Evolutionary conservation across 495 filamentous ascomycete species (phyloP), one percentile per base, ranked within the genome.

Genomic region (Aspergillus steynii): DNA sequence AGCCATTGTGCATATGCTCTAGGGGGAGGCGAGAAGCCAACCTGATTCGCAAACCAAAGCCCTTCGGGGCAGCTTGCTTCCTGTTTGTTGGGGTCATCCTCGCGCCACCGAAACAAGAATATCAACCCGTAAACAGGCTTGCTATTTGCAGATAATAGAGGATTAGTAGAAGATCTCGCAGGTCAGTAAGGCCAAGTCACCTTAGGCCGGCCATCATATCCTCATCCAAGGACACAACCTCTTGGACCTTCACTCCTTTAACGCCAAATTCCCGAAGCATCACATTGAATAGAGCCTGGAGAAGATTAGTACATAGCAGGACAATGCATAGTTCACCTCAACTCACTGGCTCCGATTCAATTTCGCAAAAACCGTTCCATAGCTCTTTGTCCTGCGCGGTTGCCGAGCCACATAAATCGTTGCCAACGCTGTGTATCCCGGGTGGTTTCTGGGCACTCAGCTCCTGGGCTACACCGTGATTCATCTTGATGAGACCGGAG

Each of bases 21-120:
- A 10, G 14, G 12, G 2, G 46, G 25, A 56, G 34, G 12, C 14
- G 27, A 34, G 15, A 29, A 28, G 61, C 77, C 50, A 65, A 91
- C 90, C 77, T 98, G 95, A 66, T 97, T 97, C 14, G 92, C 92
- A 74, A 97, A 97, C 95, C 95, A 99, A 31, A 97, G 73, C 5
- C 87, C 79, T 20, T 86, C 77, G 0, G 90, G 88, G 61, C 88
- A 90, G 47, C 68, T 80, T 10, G 77, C 70, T 64, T 85, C 82
- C 62, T 86, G 78, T 56, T 84, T 81, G 1, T 82, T 74, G 6
- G 75, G 68, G 61, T 88, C 83, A 61, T 88, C 83, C 60, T 85
- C 79, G 49, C 84, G 76, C 74, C 87, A 91, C 60, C 88, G 83
- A 66, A 89, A 94, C 5, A 96, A 83, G 61, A 96, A 96, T 29